These are phyloP conservation scores for Neoconidiobolus thromboides DNA, from an alignment of 371 early-diverging fungal genomes.

Conservation along the genomic window DNA sequence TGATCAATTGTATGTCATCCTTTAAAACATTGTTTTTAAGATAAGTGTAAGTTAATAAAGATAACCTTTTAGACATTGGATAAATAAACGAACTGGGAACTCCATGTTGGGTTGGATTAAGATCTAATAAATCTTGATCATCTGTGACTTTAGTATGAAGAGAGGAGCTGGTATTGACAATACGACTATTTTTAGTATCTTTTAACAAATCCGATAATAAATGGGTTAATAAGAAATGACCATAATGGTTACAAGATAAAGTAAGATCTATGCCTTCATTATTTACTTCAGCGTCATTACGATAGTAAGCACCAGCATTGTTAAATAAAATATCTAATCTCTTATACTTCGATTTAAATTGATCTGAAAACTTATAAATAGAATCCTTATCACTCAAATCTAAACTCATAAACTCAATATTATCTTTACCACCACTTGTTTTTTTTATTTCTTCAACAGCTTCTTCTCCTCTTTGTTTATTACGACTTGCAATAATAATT, in stretches of 20 bases:
- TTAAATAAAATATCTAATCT: not conserved
- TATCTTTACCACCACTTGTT: not conserved
- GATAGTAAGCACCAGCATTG: not conserved
- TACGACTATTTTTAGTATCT: no score
- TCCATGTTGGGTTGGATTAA: no score
- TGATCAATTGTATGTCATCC: not conserved
- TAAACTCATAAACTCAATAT: not conserved
- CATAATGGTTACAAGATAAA: not conserved
- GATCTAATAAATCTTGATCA: no score
- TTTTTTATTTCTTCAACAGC: not conserved
- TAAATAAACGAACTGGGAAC: no score
- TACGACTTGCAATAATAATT: not conserved
- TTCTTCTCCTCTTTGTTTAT: not conserved
- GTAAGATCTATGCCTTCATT: not conserved
- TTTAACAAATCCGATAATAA: no score
- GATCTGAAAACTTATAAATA: not conserved
- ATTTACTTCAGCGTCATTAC: not conserved
- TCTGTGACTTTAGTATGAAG: no score
- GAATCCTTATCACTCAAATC: not conserved
- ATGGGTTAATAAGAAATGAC: no score
- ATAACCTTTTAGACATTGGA: no score
- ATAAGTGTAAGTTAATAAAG: no score
- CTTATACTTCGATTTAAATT: not conserved
- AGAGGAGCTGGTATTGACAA: no score
- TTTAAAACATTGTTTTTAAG: no score